A percentile compares a stretch with the other conserved stretches of the same genome.
phyloP scores from a whole-genome alignment of 73 alveolate genomes.

The Paramecium biaurelia region DNA sequence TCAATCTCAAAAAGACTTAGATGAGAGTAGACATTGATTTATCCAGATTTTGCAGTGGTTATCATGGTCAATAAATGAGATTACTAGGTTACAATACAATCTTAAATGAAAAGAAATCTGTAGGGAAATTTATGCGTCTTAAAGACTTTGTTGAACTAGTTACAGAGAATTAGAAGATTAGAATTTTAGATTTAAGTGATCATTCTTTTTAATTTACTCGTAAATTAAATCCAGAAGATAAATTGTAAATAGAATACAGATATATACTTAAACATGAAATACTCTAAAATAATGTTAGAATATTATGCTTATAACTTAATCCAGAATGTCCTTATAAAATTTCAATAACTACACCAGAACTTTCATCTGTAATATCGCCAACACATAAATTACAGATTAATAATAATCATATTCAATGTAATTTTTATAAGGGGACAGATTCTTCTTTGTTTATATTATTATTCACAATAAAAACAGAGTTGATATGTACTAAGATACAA shows the following conservation, averaged over 20 bases:
- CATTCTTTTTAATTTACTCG: neutral
- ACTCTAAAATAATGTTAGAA: neutral
- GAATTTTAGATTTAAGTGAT: neutral
- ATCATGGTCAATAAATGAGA: neutral
- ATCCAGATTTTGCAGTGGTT: neutral
- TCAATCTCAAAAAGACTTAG: neutral
- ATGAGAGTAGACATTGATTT: neutral
- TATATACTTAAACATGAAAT: neutral
- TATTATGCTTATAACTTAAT: neutral
- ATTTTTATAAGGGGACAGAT: slow-evolving; percentile 11
- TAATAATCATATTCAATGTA: neutral
- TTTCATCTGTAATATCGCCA: neutral
- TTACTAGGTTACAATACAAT: neutral
- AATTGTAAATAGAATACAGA: neutral
- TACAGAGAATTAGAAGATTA: neutral
- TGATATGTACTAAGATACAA: neutral
- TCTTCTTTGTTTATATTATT: neutral
- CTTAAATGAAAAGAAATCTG: neutral
- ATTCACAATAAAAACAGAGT: neutral
- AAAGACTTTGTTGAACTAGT: neutral
- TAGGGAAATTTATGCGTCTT: neutral
- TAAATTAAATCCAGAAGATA: slow-evolving; percentile 14
- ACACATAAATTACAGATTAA: neutral
- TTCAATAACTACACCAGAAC: neutral
- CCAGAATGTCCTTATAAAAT: slow-evolving; percentile 21